Evolutionary conservation across 176 grass and related monocot species (phyloP).

Genomic region (Ampelocalamus luodianensis): DNA sequence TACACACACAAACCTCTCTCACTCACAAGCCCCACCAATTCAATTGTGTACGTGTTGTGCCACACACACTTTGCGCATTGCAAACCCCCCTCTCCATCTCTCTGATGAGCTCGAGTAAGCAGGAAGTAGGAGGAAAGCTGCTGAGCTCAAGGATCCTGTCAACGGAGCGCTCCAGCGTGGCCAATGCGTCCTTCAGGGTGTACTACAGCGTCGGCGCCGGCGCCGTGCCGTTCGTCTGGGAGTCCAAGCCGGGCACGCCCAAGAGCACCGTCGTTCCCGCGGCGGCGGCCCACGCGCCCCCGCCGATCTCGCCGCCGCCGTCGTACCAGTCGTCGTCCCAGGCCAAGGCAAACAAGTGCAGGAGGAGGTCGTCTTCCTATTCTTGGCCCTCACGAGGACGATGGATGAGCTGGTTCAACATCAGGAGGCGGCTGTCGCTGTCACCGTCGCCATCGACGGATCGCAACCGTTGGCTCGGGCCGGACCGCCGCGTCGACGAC

Average conservation of each 20-base stretch:
- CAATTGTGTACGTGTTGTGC: neutral
- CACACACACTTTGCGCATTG: neutral
- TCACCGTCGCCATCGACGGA: neutral
- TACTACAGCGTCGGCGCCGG: conserved; percentile 61
- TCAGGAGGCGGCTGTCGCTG: neutral
- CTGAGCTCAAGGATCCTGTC: conserved; percentile 42
- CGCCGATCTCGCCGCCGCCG: conserved; percentile 49
- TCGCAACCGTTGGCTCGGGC: neutral
- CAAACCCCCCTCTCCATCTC: neutral
- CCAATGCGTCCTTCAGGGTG: conserved; percentile 54
- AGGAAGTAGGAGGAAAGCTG: conserved; percentile 31
- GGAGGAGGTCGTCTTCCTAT: neutral
- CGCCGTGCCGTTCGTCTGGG: conserved; percentile 58
- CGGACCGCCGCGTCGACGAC: neutral
- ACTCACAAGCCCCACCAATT: conserved; percentile 16
- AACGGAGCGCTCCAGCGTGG: conserved; percentile 36
- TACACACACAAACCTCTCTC: neutral
- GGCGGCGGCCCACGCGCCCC: neutral
- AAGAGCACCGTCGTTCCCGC: conserved; percentile 31
- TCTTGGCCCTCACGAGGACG: neutral
- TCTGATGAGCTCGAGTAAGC: conserved; percentile 40
- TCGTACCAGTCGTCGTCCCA: conserved; percentile 22
- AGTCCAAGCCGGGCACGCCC: conserved; percentile 53
- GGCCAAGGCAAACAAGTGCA: neutral
- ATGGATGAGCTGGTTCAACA: conserved; percentile 30